Evolutionary conservation across 2,329 filamentous ascomycete species (phyloP), one percentile per base, ranked within the genome.

Genomic region (Domatiomyces catenatus): DNA sequence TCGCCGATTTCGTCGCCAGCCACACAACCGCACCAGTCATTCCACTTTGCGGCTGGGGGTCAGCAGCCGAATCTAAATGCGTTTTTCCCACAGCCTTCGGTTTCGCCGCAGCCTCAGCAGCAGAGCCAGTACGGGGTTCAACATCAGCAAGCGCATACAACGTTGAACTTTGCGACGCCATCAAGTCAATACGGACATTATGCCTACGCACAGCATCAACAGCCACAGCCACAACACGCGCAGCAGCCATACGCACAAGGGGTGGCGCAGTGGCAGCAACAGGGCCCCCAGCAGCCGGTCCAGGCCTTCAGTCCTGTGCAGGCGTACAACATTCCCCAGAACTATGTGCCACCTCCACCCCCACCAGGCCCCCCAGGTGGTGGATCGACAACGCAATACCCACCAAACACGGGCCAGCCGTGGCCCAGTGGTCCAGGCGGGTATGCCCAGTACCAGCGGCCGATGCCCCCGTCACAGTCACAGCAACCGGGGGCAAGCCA

Each of bases 291-390:
- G 54, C 62, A 68, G 57, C 43, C 64, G 58, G 48, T 61, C 60
- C 52, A 58, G 61, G 20, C 59, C 60, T 47, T 47, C 66, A 15
- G 67, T 69, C 48, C 70, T 69, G n/a, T 39, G 10, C 64, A 66
- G 36, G 62, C 64, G 15, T 66, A 68, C 53, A 66, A 67, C 54
- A 66, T 81, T 49, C 79, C 79, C 10, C 74, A 78, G 48, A 80
- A 80, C 3, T 84, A 82, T 61, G 73, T 83, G 22, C 80, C 79
- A 0, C 80, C 80, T 17, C 81, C 80, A 2, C 81, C 81, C 8
- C 81, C 80, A 0, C 80, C 80, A 1, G 77, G 78, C 2, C 79
- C 77, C 5, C 79, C 80, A 8, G 56, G 57, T 8, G 57, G 47
- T 75, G 72, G 61, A 52, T 69, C 74, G 3, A 67, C 71, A 46